Evolutionary conservation across 2,329 filamentous ascomycete species (phyloP).

Genomic region (Stylonectria norvegica): DNA sequence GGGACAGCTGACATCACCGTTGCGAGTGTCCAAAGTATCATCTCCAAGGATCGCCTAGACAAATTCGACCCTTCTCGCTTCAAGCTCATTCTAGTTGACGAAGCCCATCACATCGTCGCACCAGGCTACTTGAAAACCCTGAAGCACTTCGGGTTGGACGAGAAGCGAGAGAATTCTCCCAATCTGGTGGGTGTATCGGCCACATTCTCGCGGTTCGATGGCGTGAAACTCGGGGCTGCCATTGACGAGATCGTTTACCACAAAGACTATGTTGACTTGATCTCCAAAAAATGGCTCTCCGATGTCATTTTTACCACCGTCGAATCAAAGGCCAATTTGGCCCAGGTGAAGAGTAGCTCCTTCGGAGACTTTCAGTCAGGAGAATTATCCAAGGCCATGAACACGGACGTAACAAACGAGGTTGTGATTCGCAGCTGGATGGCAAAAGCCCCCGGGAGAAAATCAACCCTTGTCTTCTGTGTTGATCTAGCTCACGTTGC

Average conservation of each 20-base stretch:
- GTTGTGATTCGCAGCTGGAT: slow-evolving; percentile 85
- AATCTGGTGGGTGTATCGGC: slow-evolving; percentile 88
- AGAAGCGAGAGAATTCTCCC: slow-evolving; percentile 44
- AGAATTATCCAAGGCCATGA: slow-evolving; percentile 79
- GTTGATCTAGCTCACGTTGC: slow-evolving; percentile 83
- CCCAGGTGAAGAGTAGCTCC: slow-evolving; percentile 57
- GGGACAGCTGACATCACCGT: slow-evolving; percentile 89
- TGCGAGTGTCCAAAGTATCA: slow-evolving; percentile 83
- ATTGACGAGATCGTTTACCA: slow-evolving; percentile 98
- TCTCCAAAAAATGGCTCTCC: slow-evolving; percentile 86
- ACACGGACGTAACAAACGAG: slow-evolving; percentile 76
- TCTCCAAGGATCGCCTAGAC: slow-evolving; percentile 67
- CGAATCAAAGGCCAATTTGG: slow-evolving; percentile 75
- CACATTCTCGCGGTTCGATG: slow-evolving; percentile 74
- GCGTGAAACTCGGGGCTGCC: slow-evolving; percentile 73
- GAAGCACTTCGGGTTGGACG: slow-evolving; percentile 70
- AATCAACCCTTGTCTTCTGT: slow-evolving; percentile 90
- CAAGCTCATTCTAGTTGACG: slow-evolving; percentile 91
- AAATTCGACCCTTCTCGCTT: slow-evolving; percentile 79
- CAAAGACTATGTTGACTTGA: slow-evolving; percentile 66
- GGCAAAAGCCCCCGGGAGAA: slow-evolving; percentile 66
- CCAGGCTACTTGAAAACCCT: slow-evolving; percentile 72
- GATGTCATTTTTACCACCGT: slow-evolving; percentile 95
- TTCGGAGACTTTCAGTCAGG: slow-evolving; percentile 74
- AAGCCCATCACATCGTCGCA: slow-evolving; percentile 95